phyloP scores from a whole-genome alignment of 139 green algal genomes.

The Tetradesmus lagerheimii region DNA sequence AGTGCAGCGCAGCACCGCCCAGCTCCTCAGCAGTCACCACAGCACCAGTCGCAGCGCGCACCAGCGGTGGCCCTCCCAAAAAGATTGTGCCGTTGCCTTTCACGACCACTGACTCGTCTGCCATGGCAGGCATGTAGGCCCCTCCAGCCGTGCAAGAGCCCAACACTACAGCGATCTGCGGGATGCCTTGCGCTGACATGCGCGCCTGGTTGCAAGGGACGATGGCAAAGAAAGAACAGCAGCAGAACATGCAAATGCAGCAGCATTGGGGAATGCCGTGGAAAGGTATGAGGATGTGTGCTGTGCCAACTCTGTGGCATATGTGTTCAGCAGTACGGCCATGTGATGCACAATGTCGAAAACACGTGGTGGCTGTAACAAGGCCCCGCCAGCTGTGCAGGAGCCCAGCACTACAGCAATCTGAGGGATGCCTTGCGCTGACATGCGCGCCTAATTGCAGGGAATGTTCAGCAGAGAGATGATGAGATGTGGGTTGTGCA shows the following conservation, averaged over 20 bases:
- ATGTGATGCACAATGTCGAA: too few relatives aligned
- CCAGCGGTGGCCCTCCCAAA: slow-evolving; percentile 49
- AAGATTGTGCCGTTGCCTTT: slow-evolving; percentile 70
- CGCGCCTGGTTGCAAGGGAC: slow-evolving; percentile 66
- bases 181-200: slow-evolving; percentile 88
- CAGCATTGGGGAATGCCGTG: too few relatives aligned
- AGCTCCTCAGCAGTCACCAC: slow-evolving; percentile 93
- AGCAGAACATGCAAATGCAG: neutral
- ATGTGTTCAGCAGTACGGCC: too few relatives aligned
- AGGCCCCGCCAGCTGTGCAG: slow-evolving; percentile 95
- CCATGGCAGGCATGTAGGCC: slow-evolving; percentile 86
- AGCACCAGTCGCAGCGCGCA: slow-evolving; percentile 91
- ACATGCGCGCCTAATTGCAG: slow-evolving; percentile 91
- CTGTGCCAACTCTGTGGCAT: too few relatives aligned
- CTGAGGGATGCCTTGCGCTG: slow-evolving; percentile 85
- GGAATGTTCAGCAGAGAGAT: too few relatives aligned
- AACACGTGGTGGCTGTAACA: too few relatives aligned
- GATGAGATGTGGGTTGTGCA: too few relatives aligned
- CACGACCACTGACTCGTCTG: slow-evolving; percentile 90
- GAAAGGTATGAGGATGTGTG: too few relatives aligned
- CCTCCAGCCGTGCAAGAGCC: slow-evolving; percentile 95
- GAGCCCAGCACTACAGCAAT: slow-evolving; percentile 93
- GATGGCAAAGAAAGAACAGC: too few relatives aligned
- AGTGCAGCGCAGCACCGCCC: slow-evolving; percentile 91
- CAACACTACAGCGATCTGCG: slow-evolving; percentile 93